Conservation (phyloP, 805 yeast genomes). For the Schwanniomyces pseudopolymorphus region DNA sequence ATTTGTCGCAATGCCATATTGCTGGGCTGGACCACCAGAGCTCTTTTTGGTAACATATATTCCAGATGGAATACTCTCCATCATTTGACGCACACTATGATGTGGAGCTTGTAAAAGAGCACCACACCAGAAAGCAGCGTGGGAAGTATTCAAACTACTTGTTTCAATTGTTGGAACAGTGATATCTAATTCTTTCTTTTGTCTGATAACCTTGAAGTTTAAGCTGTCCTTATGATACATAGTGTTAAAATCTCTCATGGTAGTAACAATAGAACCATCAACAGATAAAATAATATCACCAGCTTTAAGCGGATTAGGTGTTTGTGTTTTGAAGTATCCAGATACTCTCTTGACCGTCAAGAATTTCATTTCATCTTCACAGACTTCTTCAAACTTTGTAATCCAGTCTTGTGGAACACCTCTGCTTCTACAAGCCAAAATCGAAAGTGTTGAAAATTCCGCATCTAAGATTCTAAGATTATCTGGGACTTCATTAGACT, state of each 20-base stretch:
- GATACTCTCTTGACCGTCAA: constrained; percentile 70
- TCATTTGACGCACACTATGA: constrained; percentile 85
- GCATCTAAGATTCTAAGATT: constrained; percentile 70
- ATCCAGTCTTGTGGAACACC: constrained; percentile 92
- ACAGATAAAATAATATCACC: constrained; percentile 81
- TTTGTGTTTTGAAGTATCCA: constrained; percentile 34
- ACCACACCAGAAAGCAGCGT: constrained; percentile 80
- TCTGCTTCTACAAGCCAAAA: constrained; percentile 74
- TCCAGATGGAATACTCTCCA: constrained; percentile 72
- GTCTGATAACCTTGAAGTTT: constrained; percentile 67
- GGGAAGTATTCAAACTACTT: constrained; percentile 56
- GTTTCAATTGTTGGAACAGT: constrained; percentile 66
- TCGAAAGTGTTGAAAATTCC: constrained; percentile 67
- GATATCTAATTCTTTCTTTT: constrained; percentile 60
- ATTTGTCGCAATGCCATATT: constrained; percentile 74
- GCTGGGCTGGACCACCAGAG: constrained; percentile 83
- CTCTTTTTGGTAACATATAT: constrained; percentile 79
- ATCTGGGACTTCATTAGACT: constrained; percentile 48
- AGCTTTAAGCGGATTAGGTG: constrained; percentile 40
- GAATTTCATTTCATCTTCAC: constrained; percentile 68
- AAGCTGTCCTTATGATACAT: constrained; percentile 44
- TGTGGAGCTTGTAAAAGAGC: constrained; percentile 85
- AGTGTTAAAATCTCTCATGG: constrained; percentile 64
- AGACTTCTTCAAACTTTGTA: constrained; percentile 57
- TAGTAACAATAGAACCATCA: constrained; percentile 61